Conservation (phyloP, 768 basidiomycete genomes). For the Tulasnella sp. region DNA sequence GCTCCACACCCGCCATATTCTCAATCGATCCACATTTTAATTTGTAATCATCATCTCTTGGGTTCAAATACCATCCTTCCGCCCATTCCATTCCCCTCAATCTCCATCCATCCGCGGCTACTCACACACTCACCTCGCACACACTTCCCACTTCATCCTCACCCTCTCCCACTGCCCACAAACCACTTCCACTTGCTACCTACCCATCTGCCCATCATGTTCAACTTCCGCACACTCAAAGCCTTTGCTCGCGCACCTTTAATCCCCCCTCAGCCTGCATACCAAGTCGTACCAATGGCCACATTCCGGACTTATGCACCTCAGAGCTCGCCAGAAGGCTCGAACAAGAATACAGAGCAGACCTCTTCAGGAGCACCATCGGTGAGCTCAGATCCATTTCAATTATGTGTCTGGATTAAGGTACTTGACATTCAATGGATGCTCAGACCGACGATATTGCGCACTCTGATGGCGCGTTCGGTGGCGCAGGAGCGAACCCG, state of each 20-base stretch:
- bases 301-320: constrained; percentile 10
- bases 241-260: constrained; percentile 10
- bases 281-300: constrained; percentile 1
- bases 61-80: no score
- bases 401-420: no score
- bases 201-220: neutral
- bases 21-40: no score
- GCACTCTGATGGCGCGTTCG: constrained; percentile 8
- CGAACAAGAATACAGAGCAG: constrained; percentile 6
- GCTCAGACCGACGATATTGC: constrained; percentile 11
- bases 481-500: neutral
- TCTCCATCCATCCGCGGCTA: neutral
- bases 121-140: neutral
- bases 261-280: constrained; percentile 8
- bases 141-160: neutral
- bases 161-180: no score
- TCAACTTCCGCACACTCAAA: neutral
- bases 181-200: neutral
- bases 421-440: no score
- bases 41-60: no score
- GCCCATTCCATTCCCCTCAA: no score
- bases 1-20: no score
- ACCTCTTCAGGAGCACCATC: constrained; percentile 4
- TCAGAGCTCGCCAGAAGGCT: neutral
- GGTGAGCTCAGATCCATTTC: no score